Evolutionary conservation across 1,284 basidiomycete genomes (phyloP).

Genomic region (Schizophyllum commune): DNA sequence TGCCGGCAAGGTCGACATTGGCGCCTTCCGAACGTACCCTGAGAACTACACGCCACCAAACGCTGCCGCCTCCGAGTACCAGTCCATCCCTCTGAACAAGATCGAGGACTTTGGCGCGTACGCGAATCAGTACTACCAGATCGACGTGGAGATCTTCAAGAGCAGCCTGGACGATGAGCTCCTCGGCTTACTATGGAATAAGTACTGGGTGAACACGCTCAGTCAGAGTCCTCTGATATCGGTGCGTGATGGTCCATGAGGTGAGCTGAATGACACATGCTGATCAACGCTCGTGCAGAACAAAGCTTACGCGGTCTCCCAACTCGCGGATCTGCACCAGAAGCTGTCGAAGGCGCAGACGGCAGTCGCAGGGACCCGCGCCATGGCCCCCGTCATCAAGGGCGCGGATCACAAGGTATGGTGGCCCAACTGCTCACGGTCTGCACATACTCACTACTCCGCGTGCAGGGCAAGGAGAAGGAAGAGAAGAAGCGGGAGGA

Average conservation of each 20-base stretch:
- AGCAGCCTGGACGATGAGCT: slow-evolving; percentile 80
- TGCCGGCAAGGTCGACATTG: slow-evolving; percentile 96
- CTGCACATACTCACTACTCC: neutral
- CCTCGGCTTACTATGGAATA: slow-evolving; percentile 92
- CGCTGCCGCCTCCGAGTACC: slow-evolving; percentile 72
- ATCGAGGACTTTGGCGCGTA: slow-evolving; percentile 98
- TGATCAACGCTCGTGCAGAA: slow-evolving; percentile 48
- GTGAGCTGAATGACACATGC: too few relatives aligned
- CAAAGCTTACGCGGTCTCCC: slow-evolving; percentile 84
- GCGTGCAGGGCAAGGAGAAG: slow-evolving; percentile 34
- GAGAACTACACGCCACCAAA: slow-evolving; percentile 82
- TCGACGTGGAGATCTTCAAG: slow-evolving; percentile 95
- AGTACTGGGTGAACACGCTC: slow-evolving; percentile 97
- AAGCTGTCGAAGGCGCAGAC: slow-evolving; percentile 70
- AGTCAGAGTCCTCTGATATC: slow-evolving; percentile 88
- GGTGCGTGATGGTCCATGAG: slow-evolving; percentile 48
- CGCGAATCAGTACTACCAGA: slow-evolving; percentile 91
- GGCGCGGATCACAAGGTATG: slow-evolving; percentile 31
- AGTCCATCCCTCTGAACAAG: slow-evolving; percentile 90
- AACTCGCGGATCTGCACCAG: slow-evolving; percentile 81
- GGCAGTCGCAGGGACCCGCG: slow-evolving; percentile 47
- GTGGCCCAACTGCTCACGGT: slow-evolving; percentile 24
- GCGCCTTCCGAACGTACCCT: slow-evolving; percentile 95
- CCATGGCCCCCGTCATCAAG: slow-evolving; percentile 42
- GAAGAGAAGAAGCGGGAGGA: slow-evolving; percentile 75